Conservation (phyloP, 495 filamentous ascomycete genomes). For the Rhypophila decipiens region DNA sequence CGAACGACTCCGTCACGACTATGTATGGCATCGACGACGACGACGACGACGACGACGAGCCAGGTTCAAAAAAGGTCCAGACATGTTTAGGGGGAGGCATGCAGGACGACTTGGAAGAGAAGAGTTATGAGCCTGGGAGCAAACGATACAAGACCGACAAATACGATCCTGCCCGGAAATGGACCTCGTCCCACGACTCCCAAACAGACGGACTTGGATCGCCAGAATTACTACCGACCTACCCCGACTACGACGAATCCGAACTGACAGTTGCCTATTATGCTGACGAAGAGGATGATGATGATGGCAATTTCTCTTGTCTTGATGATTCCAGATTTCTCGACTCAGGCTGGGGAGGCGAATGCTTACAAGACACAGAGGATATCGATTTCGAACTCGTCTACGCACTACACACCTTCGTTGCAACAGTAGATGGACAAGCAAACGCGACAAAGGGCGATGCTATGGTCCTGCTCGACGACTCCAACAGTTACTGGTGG, state of each 20-base stretch:
- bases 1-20: neutral
- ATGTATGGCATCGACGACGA: constrained; percentile 12
- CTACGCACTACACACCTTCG: constrained; percentile 95
- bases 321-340: constrained; percentile 51
- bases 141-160: too few relatives aligned
- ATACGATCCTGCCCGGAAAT: too few relatives aligned
- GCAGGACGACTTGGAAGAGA: too few relatives aligned
- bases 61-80: too few relatives aligned
- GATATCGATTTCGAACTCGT: constrained; percentile 99
- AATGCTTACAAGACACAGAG: constrained; percentile 80
- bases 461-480: constrained; percentile 99
- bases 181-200: too few relatives aligned
- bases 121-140: too few relatives aligned
- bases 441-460: constrained; percentile 98
- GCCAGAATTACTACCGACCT: too few relatives aligned
- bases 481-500: constrained; percentile 99
- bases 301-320: constrained; percentile 36
- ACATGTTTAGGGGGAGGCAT: too few relatives aligned
- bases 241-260: constrained; percentile 16
- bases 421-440: constrained; percentile 95
- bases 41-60: constrained; percentile 15
- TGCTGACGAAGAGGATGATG: constrained; percentile 30
- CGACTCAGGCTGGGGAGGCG: constrained; percentile 64
- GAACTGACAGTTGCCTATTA: constrained; percentile 28
- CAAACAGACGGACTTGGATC: too few relatives aligned